Evolutionary conservation across 2,329 filamentous ascomycete genomes (phyloP).

Genomic region (Epichloe aotearoae): DNA sequence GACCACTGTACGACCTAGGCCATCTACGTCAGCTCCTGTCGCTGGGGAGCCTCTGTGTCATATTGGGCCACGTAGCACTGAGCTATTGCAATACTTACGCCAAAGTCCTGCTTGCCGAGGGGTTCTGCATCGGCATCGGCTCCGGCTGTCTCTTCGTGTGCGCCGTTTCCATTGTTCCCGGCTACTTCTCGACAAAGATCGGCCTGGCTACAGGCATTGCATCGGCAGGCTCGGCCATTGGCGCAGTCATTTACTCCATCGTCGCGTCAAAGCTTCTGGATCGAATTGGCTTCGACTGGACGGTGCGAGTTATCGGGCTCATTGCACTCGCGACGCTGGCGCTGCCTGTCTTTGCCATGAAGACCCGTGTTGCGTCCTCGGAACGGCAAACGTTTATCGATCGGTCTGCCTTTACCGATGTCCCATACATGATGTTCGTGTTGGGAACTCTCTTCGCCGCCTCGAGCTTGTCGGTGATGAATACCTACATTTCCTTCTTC

Average conservation of each 20-base stretch:
- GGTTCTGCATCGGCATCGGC: slow-evolving; percentile 25
- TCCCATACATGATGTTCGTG: slow-evolving; percentile 25
- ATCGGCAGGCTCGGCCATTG: slow-evolving; percentile 14
- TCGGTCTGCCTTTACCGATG: slow-evolving; percentile 34
- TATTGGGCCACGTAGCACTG: slow-evolving; percentile 30
- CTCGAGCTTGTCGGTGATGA: slow-evolving; percentile 36
- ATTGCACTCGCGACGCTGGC: slow-evolving; percentile 25
- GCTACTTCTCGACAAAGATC: slow-evolving; percentile 23
- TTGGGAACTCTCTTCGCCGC: slow-evolving; percentile 25
- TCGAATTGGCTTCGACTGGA: slow-evolving; percentile 42
- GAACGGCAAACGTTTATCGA: slow-evolving; percentile 37
- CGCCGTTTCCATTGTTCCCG: slow-evolving; percentile 22
- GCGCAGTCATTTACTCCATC: slow-evolving; percentile 15
- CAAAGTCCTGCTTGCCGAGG: slow-evolving; percentile 27
- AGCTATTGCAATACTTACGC: slow-evolving; percentile 31
- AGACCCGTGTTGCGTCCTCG: slow-evolving; percentile 19
- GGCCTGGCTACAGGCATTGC: slow-evolving; percentile 18
- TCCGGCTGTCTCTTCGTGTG: slow-evolving; percentile 23
- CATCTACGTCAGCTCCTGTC: slow-evolving; percentile 24
- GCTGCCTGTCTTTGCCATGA: slow-evolving; percentile 26
- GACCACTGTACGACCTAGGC: slow-evolving; percentile 30
- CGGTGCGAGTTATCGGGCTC: slow-evolving; percentile 31
- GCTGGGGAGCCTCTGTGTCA: slow-evolving; percentile 21
- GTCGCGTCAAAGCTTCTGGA: slow-evolving; percentile 29
- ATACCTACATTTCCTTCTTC: slow-evolving; percentile 30